A percentile compares a stretch with the other conserved stretches of the same genome.
These are phyloP conservation scores for Colletotrichum musicola DNA, from an alignment of 2,329 filamentous ascomycete genomes.

Conservation along the genomic window DNA sequence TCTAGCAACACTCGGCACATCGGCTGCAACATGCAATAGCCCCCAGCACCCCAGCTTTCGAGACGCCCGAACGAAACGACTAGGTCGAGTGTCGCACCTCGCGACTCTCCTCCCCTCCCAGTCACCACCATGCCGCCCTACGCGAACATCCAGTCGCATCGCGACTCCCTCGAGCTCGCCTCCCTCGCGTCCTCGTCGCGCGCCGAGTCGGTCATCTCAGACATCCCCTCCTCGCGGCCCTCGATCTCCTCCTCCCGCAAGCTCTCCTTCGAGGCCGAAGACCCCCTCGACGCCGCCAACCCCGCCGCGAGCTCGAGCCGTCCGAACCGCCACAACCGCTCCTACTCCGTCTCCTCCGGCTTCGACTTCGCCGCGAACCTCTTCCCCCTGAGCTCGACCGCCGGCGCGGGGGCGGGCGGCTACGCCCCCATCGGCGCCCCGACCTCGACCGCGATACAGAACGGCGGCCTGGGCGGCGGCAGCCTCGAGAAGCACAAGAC, in stretches of 20 bases:
- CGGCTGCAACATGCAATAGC: constrained; percentile 35
- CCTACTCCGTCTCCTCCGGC: constrained; percentile 90
- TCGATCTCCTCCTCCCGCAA: constrained; percentile 93
- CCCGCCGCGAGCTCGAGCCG: constrained; percentile 57
- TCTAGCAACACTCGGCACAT: background rate
- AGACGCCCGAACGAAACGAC: constrained; percentile 18
- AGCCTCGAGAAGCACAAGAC: constrained; percentile 96
- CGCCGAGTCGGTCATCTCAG: constrained; percentile 68
- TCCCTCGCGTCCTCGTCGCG: constrained; percentile 89
- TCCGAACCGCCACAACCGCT: constrained; percentile 68
- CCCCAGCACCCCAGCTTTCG: constrained; percentile 3
- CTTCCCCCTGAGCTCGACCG: constrained; percentile 89
- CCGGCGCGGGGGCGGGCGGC: constrained; percentile 72
- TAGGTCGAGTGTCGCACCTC: constrained; percentile 22
- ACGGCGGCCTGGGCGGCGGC: constrained; percentile 75
- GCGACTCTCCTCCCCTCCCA: constrained; percentile 17
- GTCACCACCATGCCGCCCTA: constrained; percentile 48
- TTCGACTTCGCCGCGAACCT: constrained; percentile 97
- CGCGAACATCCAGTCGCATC: constrained; percentile 60
- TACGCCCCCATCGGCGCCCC: constrained; percentile 91
- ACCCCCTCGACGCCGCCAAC: constrained; percentile 77
- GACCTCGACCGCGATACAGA: constrained; percentile 49
- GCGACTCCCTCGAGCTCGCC: constrained; percentile 96
- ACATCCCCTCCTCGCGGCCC: constrained; percentile 80
- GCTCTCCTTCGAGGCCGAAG: constrained; percentile 88